Evolutionary conservation across 139 green algal genomes (phyloP).

Genomic region (Gonium pectorale): DNA sequence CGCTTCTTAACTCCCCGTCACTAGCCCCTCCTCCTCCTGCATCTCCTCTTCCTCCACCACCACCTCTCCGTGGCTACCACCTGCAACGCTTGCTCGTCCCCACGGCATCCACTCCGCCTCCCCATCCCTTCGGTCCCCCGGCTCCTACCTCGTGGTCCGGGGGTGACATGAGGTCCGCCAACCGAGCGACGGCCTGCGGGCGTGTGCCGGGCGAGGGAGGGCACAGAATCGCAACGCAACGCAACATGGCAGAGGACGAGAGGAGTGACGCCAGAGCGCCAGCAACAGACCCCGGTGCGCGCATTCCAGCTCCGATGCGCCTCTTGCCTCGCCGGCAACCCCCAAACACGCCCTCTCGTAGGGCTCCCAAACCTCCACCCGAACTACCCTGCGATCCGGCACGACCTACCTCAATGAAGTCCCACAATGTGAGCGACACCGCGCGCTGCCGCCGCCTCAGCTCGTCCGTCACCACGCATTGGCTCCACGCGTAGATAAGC

Average conservation of each 20-base stretch:
- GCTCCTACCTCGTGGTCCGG: slow-evolving; percentile 41
- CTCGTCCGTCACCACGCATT: slow-evolving; percentile 61
- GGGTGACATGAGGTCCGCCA: slow-evolving; percentile 50
- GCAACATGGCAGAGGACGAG: background rate
- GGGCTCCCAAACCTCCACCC: too few relatives aligned
- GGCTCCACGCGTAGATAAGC: slow-evolving; percentile 61
- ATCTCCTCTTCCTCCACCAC: too few relatives aligned
- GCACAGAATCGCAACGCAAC: background rate
- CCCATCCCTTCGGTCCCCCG: background rate
- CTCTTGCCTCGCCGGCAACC: too few relatives aligned
- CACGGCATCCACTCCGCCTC: background rate
- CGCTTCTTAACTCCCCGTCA: background rate
- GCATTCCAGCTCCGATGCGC: too few relatives aligned
- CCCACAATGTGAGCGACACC: slow-evolving; percentile 58
- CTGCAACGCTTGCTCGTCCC: too few relatives aligned
- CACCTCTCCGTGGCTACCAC: too few relatives aligned
- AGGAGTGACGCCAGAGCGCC: too few relatives aligned
- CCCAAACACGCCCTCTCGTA: too few relatives aligned
- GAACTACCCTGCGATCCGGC: too few relatives aligned
- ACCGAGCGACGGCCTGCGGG: slow-evolving; percentile 48
- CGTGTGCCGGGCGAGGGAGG: background rate
- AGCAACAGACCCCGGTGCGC: too few relatives aligned
- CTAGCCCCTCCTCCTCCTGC: too few relatives aligned
- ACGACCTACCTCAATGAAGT: slow-evolving; percentile 73
- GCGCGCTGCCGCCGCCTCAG: slow-evolving; percentile 61